Evolutionary conservation across 495 filamentous ascomycete genomes (phyloP), one percentile per base, ranked within the genome.

Genomic region (Annulohypoxylon moriforme): DNA sequence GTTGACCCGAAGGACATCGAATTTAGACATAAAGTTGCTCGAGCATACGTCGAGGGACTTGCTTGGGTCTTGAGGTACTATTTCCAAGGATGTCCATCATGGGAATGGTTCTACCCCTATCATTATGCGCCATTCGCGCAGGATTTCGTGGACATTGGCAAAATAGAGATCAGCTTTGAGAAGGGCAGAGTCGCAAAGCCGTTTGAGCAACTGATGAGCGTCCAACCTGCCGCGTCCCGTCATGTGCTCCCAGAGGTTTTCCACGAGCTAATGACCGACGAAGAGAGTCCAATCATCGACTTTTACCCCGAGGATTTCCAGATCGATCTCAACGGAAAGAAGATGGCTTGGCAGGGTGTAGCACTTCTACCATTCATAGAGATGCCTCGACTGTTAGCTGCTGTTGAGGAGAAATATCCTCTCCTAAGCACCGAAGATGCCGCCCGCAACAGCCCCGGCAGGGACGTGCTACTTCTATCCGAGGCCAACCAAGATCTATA

Each of bases 41-140:
- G 90, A 53, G 88, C 91, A 14, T 99, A 99, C 79, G 93, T 94
- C n/a, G 93, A 97, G 83, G 96, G 96, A 50, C 87, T 98, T n/a
- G 91, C 91, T 34, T 99, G 96, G 96, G 96, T 98, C n/a, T 82
- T 99, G 24, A 84, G 91, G 16, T 99, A 99, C 76, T 99, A 99
- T 79, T 96, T 97, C 78, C 96, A 99, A 79, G 96, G 96, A 16
- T 98, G 96, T 74, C 93, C 96, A 10, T 97, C 93, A 1, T 98
- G 96, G 96, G 95, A 91, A 56, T 99, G 96, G 96, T 99, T 94
- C 76, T 99, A 97, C 75, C 96, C 96, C 1, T 95, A 98, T 76
- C 96, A 99, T 78, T 99, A 99, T 75, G 96, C 96, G 4, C 96
- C 96, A 10, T 98, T 98, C 81, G 96, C 96, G 0, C 91, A 94